Conservation (phyloP, 2,329 filamentous ascomycete genomes). For the Aspergillus texensis region DNA sequence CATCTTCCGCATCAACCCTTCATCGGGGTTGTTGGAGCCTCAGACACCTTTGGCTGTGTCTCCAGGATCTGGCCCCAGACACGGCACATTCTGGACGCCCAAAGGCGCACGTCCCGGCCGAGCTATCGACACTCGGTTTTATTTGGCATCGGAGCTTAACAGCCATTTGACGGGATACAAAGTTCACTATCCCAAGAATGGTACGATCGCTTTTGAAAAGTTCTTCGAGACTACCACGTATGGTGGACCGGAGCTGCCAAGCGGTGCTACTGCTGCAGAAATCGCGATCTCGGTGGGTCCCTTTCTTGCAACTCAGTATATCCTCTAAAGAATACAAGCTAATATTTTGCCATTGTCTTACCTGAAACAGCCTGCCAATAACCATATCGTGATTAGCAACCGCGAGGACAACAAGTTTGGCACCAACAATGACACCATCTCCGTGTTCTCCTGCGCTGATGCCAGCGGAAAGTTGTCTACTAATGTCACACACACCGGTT, state of each 20-base stretch:
- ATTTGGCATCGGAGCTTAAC: constrained; percentile 23
- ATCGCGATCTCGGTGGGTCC: constrained; percentile 19
- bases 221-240: constrained; percentile 18
- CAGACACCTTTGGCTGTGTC: constrained; percentile 48
- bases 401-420: constrained; percentile 21
- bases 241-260: constrained; percentile 9
- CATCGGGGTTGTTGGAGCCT: constrained; percentile 49
- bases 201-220: constrained; percentile 15
- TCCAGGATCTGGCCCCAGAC: constrained; percentile 56
- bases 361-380: constrained; percentile 16
- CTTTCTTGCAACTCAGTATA: too few species aligned
- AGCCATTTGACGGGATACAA: constrained; percentile 22
- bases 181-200: constrained; percentile 14
- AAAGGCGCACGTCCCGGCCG: constrained; percentile 3
- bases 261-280: constrained; percentile 18
- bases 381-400: constrained; percentile 18
- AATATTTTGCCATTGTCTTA: neutral
- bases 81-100: constrained; percentile 55
- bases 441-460: constrained; percentile 16
- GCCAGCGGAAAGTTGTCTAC: neutral
- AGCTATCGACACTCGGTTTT: constrained; percentile 14
- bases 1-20: constrained; percentile 54
- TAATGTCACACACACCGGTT: constrained; percentile 50
- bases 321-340: neutral
- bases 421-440: constrained; percentile 16